Conservation (phyloP, 257 asterid species). For the Petunia axillaris region DNA sequence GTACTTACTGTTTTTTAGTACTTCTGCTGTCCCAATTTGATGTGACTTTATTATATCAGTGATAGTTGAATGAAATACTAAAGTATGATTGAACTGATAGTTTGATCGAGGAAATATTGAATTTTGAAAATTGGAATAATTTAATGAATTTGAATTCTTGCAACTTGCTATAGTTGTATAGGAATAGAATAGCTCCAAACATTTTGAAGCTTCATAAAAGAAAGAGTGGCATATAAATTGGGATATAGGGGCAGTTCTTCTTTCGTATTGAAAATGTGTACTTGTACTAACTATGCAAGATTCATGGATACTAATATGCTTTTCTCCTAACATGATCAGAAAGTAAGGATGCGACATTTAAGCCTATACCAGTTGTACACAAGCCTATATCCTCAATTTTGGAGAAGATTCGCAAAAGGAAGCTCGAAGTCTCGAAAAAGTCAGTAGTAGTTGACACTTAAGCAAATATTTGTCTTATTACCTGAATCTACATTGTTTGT, state of each 20-base stretch:
- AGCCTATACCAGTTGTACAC: constrained; percentile 62
- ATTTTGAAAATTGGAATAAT: not conserved
- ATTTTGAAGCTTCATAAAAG: constrained; percentile 8
- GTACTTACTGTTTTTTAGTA: not conserved
- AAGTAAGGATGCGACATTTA: constrained; percentile 72
- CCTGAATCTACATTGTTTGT: not conserved
- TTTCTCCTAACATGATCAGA: constrained; percentile 44
- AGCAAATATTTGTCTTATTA: constrained; percentile 10
- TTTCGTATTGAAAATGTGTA: not conserved
- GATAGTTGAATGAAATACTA: not conserved
- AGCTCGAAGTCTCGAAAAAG: constrained; percentile 76
- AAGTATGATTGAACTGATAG: not conserved
- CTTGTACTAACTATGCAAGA: not conserved
- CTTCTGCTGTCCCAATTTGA: not conserved
- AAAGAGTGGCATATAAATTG: not conserved
- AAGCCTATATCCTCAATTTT: constrained; percentile 85
- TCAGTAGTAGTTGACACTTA: constrained; percentile 32
- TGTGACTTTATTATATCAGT: not conserved
- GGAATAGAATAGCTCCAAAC: not conserved
- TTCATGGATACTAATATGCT: constrained; percentile 6
- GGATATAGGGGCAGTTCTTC: not conserved
- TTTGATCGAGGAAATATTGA: not conserved
- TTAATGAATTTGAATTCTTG: not conserved
- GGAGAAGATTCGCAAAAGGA: constrained; percentile 89
- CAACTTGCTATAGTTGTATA: constrained; percentile 3